Percentiles rank a stretch among this genome's conserved stretches.
phyloP scores from a whole-genome alignment of 768 basidiomycete species.

The Mycena maculata region DNA sequence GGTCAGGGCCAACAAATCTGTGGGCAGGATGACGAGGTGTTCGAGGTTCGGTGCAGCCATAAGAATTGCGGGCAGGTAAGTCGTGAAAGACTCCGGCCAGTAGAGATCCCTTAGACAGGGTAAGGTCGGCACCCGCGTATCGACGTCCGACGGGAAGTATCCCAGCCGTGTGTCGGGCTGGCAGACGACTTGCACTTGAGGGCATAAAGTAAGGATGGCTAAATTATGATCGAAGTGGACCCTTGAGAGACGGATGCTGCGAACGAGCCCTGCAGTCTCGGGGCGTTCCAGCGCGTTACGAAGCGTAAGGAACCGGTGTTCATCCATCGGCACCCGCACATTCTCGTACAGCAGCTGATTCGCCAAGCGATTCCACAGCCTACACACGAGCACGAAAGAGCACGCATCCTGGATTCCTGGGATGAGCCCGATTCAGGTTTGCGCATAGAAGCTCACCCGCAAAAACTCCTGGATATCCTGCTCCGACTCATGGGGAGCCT shows the following conservation, averaged over 20 bases:
- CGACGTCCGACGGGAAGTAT: neutral
- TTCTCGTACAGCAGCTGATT: slow-evolving; percentile 26
- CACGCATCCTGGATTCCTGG: neutral
- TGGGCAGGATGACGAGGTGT: neutral
- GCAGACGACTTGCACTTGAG: slow-evolving; percentile 11
- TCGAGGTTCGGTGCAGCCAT: slow-evolving; percentile 4
- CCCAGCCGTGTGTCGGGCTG: neutral
- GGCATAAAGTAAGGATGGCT: slow-evolving; percentile 17
- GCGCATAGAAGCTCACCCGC: neutral
- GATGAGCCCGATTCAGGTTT: no score
- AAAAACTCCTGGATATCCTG: slow-evolving; percentile 9
- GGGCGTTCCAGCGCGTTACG: neutral
- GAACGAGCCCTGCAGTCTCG: slow-evolving; percentile 6
- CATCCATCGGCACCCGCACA: slow-evolving; percentile 11
- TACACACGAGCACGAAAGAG: slow-evolving; percentile 23
- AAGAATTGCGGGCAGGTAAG: neutral
- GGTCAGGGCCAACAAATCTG: neutral
- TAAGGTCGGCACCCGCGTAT: neutral
- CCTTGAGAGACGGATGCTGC: slow-evolving; percentile 20
- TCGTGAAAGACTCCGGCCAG: slow-evolving; percentile 5
- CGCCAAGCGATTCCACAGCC: slow-evolving; percentile 26
- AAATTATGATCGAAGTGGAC: slow-evolving; percentile 17
- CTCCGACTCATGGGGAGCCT: slow-evolving; percentile 1
- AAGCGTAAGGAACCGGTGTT: slow-evolving; percentile 1
- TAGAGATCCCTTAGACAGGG: slow-evolving; percentile 7